These are phyloP conservation scores for Carex cristatella DNA, from an alignment of 176 grass and related monocot genomes.

Conservation along the genomic window DNA sequence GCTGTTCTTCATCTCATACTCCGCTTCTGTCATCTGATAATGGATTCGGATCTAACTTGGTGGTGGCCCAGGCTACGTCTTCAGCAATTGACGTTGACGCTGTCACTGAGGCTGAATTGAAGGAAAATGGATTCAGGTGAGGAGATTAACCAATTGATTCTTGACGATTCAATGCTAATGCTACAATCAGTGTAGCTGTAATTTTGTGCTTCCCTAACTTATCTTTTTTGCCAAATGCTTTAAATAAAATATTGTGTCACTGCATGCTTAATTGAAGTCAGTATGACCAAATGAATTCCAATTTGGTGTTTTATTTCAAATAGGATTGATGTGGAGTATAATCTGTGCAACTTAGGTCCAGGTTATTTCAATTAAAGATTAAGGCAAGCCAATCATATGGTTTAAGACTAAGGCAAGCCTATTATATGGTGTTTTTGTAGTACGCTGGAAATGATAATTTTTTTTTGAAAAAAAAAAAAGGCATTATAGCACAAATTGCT, in stretches of 20 bases:
- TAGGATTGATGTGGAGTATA: background rate
- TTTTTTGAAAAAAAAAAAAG: background rate
- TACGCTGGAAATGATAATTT: background rate
- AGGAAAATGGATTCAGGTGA: slow-evolving; percentile 77
- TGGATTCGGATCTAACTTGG: background rate
- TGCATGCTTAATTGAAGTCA: background rate
- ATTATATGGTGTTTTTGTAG: background rate
- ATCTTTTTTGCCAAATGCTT: background rate
- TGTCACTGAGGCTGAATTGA: slow-evolving; percentile 73
- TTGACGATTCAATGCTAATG: background rate
- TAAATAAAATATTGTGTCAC: background rate
- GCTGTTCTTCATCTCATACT: slow-evolving; percentile 27
- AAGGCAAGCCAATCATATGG: background rate
- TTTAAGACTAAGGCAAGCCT: background rate
- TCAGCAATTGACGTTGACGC: slow-evolving; percentile 45
- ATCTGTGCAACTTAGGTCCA: background rate
- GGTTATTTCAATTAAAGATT: background rate
- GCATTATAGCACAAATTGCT: too few relatives aligned
- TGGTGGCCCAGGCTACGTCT: background rate
- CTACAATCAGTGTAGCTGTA: background rate
- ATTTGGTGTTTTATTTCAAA: background rate
- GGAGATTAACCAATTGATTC: background rate
- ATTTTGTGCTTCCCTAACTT: background rate
- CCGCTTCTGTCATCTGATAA: slow-evolving; percentile 17
- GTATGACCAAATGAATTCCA: background rate